Base-by-base conservation (phyloP, 2,329 filamentous ascomycete genomes). In the Dactylellina cionopaga region DNA sequence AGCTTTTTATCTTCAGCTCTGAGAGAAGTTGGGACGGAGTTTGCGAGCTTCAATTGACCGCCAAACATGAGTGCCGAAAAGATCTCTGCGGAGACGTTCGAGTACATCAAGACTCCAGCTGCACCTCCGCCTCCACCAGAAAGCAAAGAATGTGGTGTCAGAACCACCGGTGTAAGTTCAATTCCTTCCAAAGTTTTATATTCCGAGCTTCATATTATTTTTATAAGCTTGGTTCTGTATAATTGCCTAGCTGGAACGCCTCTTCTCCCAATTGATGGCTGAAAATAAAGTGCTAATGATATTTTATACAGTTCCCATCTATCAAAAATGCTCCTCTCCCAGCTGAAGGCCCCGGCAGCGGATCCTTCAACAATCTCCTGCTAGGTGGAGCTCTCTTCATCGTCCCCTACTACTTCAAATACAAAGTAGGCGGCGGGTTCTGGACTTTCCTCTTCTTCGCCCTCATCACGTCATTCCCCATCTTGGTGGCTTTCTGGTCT, bases 271-370 rank as follows among this genome's bases (percentile, higher is more conserved):
- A n/a, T n/a, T n/a, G n/a, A n/a, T 46, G 33, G 47, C 19, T 33
- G 25, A 29, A 33, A 37, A n/a, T n/a, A n/a, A n/a, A n/a, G n/a
- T n/a, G n/a, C n/a, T n/a, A n/a, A n/a, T n/a, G 39, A 46, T 43
- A 59, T 31, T 37, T 47, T 22, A 24, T 17, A 19, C n/a, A 96
- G 93, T 94, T 88, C 78, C 90, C 92, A 29, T 83, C 92, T 74
- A 98, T 98, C 83, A 91, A 96, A 80, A 98, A 98, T 87, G 91
- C 89, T 51, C 92, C 95, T 75, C 88, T 98, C 43, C 95, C 95
- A 35, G 94, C 93, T 76, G 95, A 99, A 81, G 91, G 88, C 54
- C 84, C 92, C 55, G 91, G 92, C 76, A 88, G 86, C 81, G 92
- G 96, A 77, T 89, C 84, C 81, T 99, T 98, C 88, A 93, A 90